Percentiles rank a stretch among this genome's conserved stretches.
phyloP scores from a whole-genome alignment of 176 grass and related monocot genomes.

The Carex cristatella region DNA sequence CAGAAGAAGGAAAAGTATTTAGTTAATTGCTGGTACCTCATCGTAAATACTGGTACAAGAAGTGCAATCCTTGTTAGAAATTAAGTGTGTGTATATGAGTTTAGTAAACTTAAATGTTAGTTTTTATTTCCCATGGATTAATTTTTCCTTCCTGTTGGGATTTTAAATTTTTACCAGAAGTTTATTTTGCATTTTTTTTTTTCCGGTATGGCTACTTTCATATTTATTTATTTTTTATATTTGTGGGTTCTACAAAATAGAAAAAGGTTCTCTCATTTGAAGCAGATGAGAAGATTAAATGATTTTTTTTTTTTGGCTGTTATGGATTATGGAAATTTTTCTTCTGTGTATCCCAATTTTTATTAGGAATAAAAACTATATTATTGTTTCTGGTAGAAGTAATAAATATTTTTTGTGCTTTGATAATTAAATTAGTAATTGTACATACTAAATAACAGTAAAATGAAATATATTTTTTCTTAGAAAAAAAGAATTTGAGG shows the following conservation, averaged over 20 bases:
- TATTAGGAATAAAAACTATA: not conserved
- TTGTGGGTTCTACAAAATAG: not conserved
- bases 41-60: not conserved
- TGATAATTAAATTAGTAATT: too few relatives aligned
- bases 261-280: not conserved
- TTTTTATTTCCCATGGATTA: not conserved
- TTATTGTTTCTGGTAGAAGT: too few relatives aligned
- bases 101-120: not conserved
- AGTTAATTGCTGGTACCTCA: not conserved
- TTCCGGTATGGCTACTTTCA: not conserved
- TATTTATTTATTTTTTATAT: not conserved
- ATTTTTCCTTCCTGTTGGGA: not conserved
- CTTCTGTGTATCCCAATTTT: not conserved
- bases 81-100: not conserved
- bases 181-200: not conserved
- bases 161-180: not conserved
- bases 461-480: too few relatives aligned
- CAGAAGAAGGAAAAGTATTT: not conserved
- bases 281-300: not conserved
- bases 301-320: not conserved
- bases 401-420: too few relatives aligned
- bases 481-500: too few relatives aligned
- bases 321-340: not conserved
- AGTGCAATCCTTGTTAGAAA: not conserved
- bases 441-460: too few relatives aligned